Evolutionary conservation across 331 rosid species (phyloP), one percentile per base, ranked within the genome.

Genomic region (Rosa hybrid): DNA sequence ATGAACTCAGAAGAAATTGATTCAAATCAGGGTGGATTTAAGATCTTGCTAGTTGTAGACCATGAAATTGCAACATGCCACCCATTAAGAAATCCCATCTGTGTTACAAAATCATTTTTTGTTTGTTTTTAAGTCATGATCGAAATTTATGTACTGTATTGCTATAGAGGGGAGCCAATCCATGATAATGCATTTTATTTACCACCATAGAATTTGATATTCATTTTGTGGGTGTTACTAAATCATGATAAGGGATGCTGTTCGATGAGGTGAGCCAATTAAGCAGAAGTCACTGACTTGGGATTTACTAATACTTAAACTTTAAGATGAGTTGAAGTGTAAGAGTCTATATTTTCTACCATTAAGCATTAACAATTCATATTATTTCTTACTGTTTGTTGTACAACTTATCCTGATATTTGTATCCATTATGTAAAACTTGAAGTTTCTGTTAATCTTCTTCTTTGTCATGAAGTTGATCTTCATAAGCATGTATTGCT

Each of bases 401-500:
- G 45, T 20, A 27, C 23, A 21, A 59, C 44, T 42, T 25, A 23
- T 44, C 23, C 57, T 2, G 71, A 60, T 64, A 44, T 60, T 45
- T 56, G 38, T 54, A 62, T 74, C 27, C 53, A 50, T 8, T 30
- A 20, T 27, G 59, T 72, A 8, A 34, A 73, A 73, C 60, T 34
- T 10, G 25, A 13, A 54, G 44, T 49, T 74, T 17, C 39, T n/a
- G 16, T 12, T 38, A 6, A 25, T 65, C 20, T 7, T 34, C 30
- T 59, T 59, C 56, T 21, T 8, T 21, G 65, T 65, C 30, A 8
- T 18, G n/a, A 39, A 59, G 49, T 60, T 53, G 25, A 68, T 59
- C 20, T 57, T 25, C 60, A 25, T 70, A 38, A 39, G 75, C 23
- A 20, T 78, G 50, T 49, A 63, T 77, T n/a, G 34, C 41, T 73